phyloP scores from a whole-genome alignment of 208 protist species.

The Strigomonas culicis region DNA sequence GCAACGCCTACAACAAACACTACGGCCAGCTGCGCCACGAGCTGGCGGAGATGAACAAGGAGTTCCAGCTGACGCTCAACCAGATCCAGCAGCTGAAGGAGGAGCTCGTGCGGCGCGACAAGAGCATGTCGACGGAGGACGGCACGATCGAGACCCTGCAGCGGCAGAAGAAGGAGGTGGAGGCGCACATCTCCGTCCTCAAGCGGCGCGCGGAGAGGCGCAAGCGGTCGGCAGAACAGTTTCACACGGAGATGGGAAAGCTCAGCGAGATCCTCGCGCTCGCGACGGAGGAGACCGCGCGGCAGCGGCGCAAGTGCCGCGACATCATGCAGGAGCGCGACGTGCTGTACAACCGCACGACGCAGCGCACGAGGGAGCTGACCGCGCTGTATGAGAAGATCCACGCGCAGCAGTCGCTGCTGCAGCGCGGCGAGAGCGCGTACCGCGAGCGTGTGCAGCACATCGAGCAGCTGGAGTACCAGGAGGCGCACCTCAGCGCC shows the following conservation, averaged over 20 bases:
- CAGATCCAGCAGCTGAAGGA: slow-evolving; percentile 92
- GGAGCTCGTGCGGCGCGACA: slow-evolving; percentile 88
- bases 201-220: slow-evolving; percentile 35
- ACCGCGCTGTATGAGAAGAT: slow-evolving; percentile 95
- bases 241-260: slow-evolving; percentile 82
- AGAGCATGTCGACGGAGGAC: slow-evolving; percentile 40
- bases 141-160: slow-evolving; percentile 37
- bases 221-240: slow-evolving; percentile 31
- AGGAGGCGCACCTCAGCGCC: slow-evolving; percentile 35
- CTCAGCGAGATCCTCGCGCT: slow-evolving; percentile 92
- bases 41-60: slow-evolving; percentile 91
- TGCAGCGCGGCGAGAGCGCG: slow-evolving; percentile 93
- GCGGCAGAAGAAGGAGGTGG: slow-evolving; percentile 46
- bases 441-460: slow-evolving; percentile 84
- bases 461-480: slow-evolving; percentile 60
- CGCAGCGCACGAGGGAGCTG: slow-evolving; percentile 94
- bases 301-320: slow-evolving; percentile 91
- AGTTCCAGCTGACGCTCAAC: slow-evolving; percentile 94
- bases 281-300: slow-evolving; percentile 76
- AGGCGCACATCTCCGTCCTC: slow-evolving; percentile 40
- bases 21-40: slow-evolving; percentile 93
- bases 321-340: slow-evolving; percentile 95
- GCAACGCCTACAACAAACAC: slow-evolving; percentile 97
- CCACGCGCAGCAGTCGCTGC: slow-evolving; percentile 91
- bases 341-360: slow-evolving; percentile 91